phyloP scores from a whole-genome alignment of 1,284 basidiomycete species.

The Ceratobasidium sp. region DNA sequence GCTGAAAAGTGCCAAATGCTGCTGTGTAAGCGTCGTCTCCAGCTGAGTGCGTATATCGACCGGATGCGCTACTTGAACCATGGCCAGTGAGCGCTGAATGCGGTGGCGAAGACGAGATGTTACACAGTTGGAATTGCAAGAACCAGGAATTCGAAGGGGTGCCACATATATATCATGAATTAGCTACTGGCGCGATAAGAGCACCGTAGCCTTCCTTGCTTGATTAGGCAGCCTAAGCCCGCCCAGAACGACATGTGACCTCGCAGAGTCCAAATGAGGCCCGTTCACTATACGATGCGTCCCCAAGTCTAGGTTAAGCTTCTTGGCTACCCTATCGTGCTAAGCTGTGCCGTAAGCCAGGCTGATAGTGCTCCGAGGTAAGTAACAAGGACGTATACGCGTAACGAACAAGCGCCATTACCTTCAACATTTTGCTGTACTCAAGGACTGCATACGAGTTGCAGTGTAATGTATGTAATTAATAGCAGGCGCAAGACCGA shows the following conservation, averaged over 20 bases:
- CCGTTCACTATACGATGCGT: too few species aligned
- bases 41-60: constrained; percentile 14
- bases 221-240: constrained; percentile 21
- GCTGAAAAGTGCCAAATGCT: not conserved
- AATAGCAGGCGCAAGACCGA: not conserved
- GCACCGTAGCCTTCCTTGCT: constrained; percentile 1
- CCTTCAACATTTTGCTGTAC: too few species aligned
- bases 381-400: too few species aligned
- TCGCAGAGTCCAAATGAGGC: too few species aligned
- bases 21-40: not conserved
- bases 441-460: not conserved
- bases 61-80: constrained; percentile 28
- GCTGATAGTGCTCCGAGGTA: too few species aligned
- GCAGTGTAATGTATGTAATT: not conserved
- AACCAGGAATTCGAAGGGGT: not conserved
- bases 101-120: not conserved
- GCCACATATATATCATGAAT: not conserved
- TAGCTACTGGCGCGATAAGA: constrained; percentile 17
- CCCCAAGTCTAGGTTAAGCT: too few species aligned
- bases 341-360: too few species aligned
- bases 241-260: constrained; percentile 28
- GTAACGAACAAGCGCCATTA: too few species aligned
- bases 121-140: not conserved
- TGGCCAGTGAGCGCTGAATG: not conserved
- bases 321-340: too few species aligned